Percentiles rank a stretch among this genome's conserved stretches.
Evolutionary conservation across 2,329 filamentous ascomycete species (phyloP).

Genomic region (Fusarium equiseti): DNA sequence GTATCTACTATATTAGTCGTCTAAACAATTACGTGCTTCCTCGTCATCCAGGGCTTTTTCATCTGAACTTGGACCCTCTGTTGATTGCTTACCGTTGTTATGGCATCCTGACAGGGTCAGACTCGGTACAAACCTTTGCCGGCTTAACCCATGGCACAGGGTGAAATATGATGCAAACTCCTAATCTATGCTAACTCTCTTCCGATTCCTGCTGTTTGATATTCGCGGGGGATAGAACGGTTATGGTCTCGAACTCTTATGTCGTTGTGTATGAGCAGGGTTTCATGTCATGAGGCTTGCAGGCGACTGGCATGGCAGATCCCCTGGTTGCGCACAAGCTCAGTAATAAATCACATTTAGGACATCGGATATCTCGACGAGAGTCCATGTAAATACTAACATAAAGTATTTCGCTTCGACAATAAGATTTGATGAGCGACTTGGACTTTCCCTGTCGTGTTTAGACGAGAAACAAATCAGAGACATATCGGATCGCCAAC

Average conservation of each 20-base stretch:
- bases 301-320: background rate
- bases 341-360: background rate
- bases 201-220: background rate
- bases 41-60: background rate
- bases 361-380: background rate
- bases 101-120: background rate
- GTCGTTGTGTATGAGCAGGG: slow-evolving; percentile 3
- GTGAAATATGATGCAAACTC: background rate
- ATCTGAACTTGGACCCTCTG: background rate
- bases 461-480: background rate
- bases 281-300: slow-evolving; percentile 6
- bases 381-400: background rate
- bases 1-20: background rate
- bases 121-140: slow-evolving; percentile 12
- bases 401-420: background rate
- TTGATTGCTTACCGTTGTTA: background rate
- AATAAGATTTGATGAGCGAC: background rate
- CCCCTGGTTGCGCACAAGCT: slow-evolving; percentile 62
- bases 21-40: background rate
- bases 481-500: background rate
- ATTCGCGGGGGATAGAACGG: background rate
- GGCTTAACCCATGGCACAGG: background rate
- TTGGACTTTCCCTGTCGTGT: background rate
- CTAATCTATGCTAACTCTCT: background rate
- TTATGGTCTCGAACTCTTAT: background rate